Percentiles rank a stretch among this genome's conserved stretches.
phyloP scores from a whole-genome alignment of 1,284 basidiomycete species.

The Moesziomyces globuligerus region DNA sequence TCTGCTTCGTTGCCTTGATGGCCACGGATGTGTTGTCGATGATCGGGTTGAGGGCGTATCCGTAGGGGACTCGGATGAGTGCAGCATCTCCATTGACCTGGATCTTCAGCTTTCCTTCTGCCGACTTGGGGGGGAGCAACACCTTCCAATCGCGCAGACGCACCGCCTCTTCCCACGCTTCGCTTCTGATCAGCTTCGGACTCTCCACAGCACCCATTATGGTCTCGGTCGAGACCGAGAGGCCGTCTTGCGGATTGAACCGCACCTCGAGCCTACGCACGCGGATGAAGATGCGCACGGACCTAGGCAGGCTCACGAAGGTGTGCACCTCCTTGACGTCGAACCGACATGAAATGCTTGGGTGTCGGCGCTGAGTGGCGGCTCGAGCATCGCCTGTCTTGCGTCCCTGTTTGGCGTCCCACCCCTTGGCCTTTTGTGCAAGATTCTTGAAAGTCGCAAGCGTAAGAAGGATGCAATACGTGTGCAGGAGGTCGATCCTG shows the following conservation, averaged over 20 bases:
- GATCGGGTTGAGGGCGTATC: constrained; percentile 75
- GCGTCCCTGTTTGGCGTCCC: neutral
- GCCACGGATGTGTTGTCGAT: constrained; percentile 68
- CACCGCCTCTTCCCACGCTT: constrained; percentile 83
- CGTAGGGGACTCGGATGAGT: constrained; percentile 81
- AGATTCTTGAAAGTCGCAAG: constrained; percentile 72
- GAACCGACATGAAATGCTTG: constrained; percentile 30
- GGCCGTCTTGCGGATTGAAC: constrained; percentile 41
- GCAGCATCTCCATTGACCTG: constrained; percentile 75
- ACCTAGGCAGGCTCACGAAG: constrained; percentile 62
- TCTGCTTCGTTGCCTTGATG: constrained; percentile 69
- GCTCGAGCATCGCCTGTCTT: neutral
- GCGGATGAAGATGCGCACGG: constrained; percentile 58
- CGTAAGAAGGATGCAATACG: constrained; percentile 80
- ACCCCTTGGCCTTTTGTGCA: constrained; percentile 3
- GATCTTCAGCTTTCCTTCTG: constrained; percentile 41
- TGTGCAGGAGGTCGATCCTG: constrained; percentile 76
- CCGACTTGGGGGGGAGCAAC: constrained; percentile 20
- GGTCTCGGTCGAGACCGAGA: constrained; percentile 65
- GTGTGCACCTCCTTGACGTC: constrained; percentile 60
- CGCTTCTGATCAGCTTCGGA: constrained; percentile 21
- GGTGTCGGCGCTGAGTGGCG: neutral
- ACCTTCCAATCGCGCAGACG: constrained; percentile 75
- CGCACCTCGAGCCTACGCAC: constrained; percentile 59
- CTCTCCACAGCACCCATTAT: constrained; percentile 70